A percentile compares a stretch with the other conserved stretches of the same genome.
Evolutionary conservation across 345 rosid species (phyloP).

Genomic region (Bretschneidera sinensis): DNA sequence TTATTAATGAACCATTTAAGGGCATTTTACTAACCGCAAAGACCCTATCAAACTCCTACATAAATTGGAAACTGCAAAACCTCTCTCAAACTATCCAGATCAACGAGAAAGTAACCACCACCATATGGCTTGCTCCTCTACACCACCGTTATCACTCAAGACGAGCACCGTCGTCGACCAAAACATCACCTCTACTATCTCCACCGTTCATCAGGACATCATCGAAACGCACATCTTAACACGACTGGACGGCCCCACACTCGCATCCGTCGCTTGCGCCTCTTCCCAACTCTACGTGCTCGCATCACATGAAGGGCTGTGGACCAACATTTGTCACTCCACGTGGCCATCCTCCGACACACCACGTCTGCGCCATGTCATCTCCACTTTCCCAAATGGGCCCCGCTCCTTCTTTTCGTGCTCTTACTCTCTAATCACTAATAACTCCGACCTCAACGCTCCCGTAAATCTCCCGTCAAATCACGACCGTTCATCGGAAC

Average conservation of each 20-base stretch:
- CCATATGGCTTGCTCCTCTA: neutral
- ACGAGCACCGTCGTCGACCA: neutral
- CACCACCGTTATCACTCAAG: neutral
- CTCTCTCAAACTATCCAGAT: neutral
- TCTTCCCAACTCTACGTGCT: constrained; percentile 48
- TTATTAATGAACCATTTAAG: too few species aligned
- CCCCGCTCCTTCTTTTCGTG: constrained; percentile 72
- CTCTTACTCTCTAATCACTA: constrained; percentile 24
- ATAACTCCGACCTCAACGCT: constrained; percentile 5
- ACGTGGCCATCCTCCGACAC: constrained; percentile 73
- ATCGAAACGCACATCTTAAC: constrained; percentile 55
- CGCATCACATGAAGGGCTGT: constrained; percentile 39
- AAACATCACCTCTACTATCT: constrained; percentile 11
- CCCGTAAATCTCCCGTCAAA: constrained; percentile 3
- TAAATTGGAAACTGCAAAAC: neutral
- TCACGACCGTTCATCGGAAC: constrained; percentile 17
- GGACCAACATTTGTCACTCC: constrained; percentile 48
- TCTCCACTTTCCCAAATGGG: constrained; percentile 41
- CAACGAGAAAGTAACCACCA: neutral
- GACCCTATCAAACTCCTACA: too few species aligned
- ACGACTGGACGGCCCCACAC: constrained; percentile 64
- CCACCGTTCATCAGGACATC: constrained; percentile 52
- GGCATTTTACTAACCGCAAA: too few species aligned
- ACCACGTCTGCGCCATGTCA: constrained; percentile 29
- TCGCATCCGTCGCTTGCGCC: constrained; percentile 55